These are phyloP conservation scores for Populus hybrid DNA, from an alignment of 441 rosid genomes.

Conservation along the genomic window DNA sequence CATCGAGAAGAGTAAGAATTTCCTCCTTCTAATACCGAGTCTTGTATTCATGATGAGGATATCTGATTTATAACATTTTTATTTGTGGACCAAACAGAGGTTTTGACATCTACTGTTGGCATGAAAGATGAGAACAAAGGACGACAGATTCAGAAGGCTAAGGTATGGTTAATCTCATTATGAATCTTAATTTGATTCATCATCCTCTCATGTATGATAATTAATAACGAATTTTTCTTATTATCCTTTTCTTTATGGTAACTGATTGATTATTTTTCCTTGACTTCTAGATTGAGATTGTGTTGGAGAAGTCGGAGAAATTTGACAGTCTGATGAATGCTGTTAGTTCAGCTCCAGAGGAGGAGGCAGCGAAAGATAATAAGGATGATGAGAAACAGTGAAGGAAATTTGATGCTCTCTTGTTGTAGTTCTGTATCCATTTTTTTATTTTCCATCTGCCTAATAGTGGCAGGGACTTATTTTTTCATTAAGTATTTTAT, in stretches of 20 bases:
- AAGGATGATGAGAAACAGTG: conserved; percentile 26
- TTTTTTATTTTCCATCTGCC: conserved; percentile 9
- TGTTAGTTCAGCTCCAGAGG: conserved; percentile 34
- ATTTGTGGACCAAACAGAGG: conserved; percentile 38
- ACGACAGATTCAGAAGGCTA: conserved; percentile 73
- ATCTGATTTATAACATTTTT: not conserved
- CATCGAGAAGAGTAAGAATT: conserved; percentile 72
- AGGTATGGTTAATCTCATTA: conserved; percentile 38
- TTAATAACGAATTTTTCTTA: not conserved
- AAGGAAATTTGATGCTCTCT: conserved; percentile 7
- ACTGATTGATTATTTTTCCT: not conserved
- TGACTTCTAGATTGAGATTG: conserved; percentile 59
- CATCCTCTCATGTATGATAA: not conserved
- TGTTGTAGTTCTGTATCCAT: conserved; percentile 25
- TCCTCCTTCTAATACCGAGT: not conserved
- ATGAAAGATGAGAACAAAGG: conserved; percentile 89
- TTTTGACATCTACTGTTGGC: conserved; percentile 79
- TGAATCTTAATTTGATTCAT: not conserved
- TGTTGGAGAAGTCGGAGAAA: conserved; percentile 71
- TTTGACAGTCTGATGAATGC: conserved; percentile 55
- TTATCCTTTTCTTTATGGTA: not conserved
- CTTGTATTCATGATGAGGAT: not conserved
- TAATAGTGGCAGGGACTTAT: conserved; percentile 1
- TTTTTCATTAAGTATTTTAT: not conserved
- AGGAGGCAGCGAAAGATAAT: conserved; percentile 32